Evolutionary conservation across 768 basidiomycete genomes (phyloP), one percentile per base, ranked within the genome.

Genomic region (Suillus alpinus): DNA sequence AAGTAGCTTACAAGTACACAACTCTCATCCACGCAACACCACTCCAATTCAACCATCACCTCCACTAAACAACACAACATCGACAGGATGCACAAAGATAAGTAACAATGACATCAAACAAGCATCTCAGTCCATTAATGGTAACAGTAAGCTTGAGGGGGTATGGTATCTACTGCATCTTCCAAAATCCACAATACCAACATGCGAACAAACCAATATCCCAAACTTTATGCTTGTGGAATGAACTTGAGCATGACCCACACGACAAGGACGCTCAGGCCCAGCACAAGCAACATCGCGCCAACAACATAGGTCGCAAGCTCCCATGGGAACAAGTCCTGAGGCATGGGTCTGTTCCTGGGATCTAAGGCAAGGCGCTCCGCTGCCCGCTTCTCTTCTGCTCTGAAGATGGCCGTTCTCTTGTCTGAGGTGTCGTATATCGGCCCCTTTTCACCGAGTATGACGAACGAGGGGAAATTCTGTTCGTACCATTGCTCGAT

Each of bases 401-500:
- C 59, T 36, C 77, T 67, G 39, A 83, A 73, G 32, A 90, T 78
- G 4, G 72, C 72, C 2, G 86, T 78, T 18, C 91, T 86, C 14
- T 84, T 78, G 70, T 92, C 89, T 29, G 67, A 49, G 2, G 78
- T 68, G 69, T 88, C 76, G 63, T 84, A 78, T 2, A 73, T 65
- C 36, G 75, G 65, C 0, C 71, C 67, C 4, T 63, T 53, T 31
- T 65, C 52, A 10, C 64, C 65, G 29, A 70, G 60, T 1, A 65
- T 20, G 47, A 99, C 84, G 79, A 96, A 97, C 3, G 94, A 92
- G 2, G 96, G 96, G 77, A 92, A 99, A 73, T 95, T 82, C 66
- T 88, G 90, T 74, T 98, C 96, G 60, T 79, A 86, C 96, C 96
- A 98, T 75, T 88, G 86, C 67, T 98, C 95, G 72, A 98, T 92